These are phyloP conservation scores for Meira nashicola DNA, from an alignment of 1,284 basidiomycete species.

Conservation along the genomic window DNA sequence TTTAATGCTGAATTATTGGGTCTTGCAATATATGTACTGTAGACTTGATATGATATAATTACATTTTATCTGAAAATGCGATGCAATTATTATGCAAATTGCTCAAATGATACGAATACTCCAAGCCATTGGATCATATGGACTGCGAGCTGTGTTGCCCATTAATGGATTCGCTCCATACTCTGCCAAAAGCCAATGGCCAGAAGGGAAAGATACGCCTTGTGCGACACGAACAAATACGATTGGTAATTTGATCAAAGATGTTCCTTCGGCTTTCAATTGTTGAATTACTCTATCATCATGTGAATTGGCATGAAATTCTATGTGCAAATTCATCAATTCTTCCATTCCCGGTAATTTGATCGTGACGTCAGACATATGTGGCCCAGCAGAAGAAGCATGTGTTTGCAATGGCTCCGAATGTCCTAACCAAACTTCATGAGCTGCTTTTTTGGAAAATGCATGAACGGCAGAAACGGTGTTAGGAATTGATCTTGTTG, in stretches of 20 bases:
- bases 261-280: background rate
- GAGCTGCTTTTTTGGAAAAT: background rate
- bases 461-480: slow-evolving; percentile 13
- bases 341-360: slow-evolving; percentile 27
- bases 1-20: background rate
- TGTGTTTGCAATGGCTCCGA: slow-evolving; percentile 10
- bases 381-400: slow-evolving; percentile 12
- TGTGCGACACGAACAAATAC: slow-evolving; percentile 46
- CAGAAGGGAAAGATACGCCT: slow-evolving; percentile 44
- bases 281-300: slow-evolving; percentile 1
- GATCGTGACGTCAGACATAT: slow-evolving; percentile 29
- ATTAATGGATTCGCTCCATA: background rate
- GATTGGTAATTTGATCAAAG: slow-evolving; percentile 36
- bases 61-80: background rate
- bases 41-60: background rate
- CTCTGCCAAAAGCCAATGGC: slow-evolving; percentile 14
- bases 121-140: background rate
- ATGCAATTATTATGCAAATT: background rate
- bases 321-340: slow-evolving; percentile 20
- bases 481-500: slow-evolving; percentile 22
- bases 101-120: background rate
- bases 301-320: background rate
- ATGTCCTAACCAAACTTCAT: slow-evolving; percentile 12
- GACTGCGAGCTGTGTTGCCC: background rate
- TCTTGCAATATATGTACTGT: background rate